Percentiles rank a stretch among this genome's conserved stretches.
These are phyloP conservation scores for Lycium barbarum DNA, from an alignment of 257 asterid species.

Conservation along the genomic window DNA sequence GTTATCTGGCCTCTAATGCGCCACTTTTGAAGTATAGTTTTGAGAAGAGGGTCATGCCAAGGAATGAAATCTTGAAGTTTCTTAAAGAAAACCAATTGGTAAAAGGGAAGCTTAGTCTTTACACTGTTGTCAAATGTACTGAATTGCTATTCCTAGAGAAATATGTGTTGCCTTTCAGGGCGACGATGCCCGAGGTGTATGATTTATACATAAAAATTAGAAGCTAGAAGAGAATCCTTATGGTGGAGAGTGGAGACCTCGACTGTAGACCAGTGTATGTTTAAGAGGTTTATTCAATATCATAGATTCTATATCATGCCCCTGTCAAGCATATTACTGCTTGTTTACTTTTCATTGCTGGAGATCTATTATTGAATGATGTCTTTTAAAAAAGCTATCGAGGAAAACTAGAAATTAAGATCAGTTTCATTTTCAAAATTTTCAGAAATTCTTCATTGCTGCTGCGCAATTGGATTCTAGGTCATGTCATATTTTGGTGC, in stretches of 20 bases:
- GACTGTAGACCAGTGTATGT: not conserved
- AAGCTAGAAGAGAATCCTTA: not conserved
- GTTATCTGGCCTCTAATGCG: slow-evolving; percentile 9
- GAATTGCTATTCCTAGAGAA: slow-evolving; percentile 12
- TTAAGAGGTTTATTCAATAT: not conserved
- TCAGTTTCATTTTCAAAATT: not conserved
- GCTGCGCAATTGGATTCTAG: too few species aligned
- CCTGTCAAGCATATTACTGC: not conserved
- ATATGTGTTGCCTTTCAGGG: slow-evolving; percentile 34
- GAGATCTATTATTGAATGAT: not conserved
- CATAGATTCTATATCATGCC: too few species aligned
- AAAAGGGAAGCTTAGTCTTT: slow-evolving; percentile 3
- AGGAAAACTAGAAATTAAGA: not conserved
- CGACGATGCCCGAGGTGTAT: slow-evolving; percentile 31
- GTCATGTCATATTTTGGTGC: too few species aligned
- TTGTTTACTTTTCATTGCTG: not conserved
- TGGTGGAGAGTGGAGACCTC: not conserved
- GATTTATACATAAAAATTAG: not conserved
- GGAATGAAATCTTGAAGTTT: slow-evolving; percentile 26
- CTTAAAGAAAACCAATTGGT: slow-evolving; percentile 20
- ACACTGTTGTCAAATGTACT: not conserved
- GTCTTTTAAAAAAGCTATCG: not conserved
- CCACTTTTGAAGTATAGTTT: slow-evolving; percentile 19
- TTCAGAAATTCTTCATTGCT: too few species aligned
- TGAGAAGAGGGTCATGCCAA: slow-evolving; percentile 25